A percentile compares a stretch with the other conserved stretches of the same genome.
phyloP scores from a whole-genome alignment of 2,329 filamentous ascomycete species.

The Diaporthe vexans region DNA sequence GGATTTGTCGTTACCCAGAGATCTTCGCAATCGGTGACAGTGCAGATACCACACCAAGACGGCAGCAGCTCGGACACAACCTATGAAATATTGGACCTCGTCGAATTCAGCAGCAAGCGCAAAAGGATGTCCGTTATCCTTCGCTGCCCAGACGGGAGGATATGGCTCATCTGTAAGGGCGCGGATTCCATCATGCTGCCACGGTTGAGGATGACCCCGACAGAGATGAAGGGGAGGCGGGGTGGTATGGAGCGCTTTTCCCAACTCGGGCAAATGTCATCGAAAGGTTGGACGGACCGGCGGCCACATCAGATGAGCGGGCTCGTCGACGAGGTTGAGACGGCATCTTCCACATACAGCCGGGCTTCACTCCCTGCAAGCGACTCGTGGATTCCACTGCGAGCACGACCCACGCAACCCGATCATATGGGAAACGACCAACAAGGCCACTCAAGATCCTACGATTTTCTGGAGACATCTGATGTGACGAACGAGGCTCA shows the following conservation, averaged over 20 bases:
- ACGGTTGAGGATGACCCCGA: conserved; percentile 80
- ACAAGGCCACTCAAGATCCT: conserved; percentile 63
- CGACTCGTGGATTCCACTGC: conserved; percentile 44
- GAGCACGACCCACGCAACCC: conserved; percentile 60
- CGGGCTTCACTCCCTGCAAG: not conserved
- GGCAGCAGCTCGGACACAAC: conserved; percentile 57
- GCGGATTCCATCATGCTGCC: conserved; percentile 88
- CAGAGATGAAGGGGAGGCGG: conserved; percentile 73
- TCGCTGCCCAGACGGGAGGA: conserved; percentile 83
- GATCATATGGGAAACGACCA: not conserved
- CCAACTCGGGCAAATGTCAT: conserved; percentile 47
- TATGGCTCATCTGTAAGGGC: conserved; percentile 90
- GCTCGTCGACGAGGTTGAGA: not conserved
- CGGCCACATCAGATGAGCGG: not conserved
- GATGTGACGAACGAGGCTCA: conserved; percentile 67
- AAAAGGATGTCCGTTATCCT: conserved; percentile 94
- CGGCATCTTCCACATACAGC: not conserved
- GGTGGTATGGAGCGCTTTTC: conserved; percentile 70
- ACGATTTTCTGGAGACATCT: conserved; percentile 63
- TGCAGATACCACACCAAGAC: conserved; percentile 56
- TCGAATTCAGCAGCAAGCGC: conserved; percentile 90
- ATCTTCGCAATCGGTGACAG: conserved; percentile 76
- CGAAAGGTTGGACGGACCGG: not conserved
- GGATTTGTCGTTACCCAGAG: conserved; percentile 83
- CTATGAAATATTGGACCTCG: conserved; percentile 87